Conservation (phyloP, 306 rosid genomes). For the Alnus glutinosa region DNA sequence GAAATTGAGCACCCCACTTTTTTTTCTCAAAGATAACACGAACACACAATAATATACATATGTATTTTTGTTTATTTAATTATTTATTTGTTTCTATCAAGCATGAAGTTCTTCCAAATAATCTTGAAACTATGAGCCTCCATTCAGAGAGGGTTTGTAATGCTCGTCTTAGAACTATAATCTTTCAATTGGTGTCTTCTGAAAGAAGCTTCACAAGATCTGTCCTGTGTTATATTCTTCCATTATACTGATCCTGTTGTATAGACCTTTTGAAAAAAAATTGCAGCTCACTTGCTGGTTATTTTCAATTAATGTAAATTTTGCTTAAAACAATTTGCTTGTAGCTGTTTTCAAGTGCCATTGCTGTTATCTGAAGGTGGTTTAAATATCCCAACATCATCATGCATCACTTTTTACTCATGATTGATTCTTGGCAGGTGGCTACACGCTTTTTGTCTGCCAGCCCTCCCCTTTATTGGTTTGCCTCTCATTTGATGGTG, state of each 20-base stretch:
- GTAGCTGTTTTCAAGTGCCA: neutral
- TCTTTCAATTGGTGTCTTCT: neutral
- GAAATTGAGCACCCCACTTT: neutral
- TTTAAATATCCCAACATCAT: constrained; percentile 13
- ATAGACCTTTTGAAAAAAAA: neutral
- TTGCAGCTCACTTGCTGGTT: neutral
- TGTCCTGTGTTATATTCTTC: neutral
- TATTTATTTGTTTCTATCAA: neutral
- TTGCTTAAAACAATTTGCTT: neutral
- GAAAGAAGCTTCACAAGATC: neutral
- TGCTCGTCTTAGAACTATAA: neutral
- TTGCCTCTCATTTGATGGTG: constrained; percentile 63
- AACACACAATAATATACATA: neutral
- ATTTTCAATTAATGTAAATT: neutral
- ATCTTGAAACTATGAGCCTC: neutral
- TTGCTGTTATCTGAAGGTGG: constrained; percentile 17
- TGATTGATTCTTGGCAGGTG: constrained; percentile 53
- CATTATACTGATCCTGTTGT: neutral
- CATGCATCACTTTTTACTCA: constrained; percentile 8
- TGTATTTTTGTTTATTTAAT: neutral
- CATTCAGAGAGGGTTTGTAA: neutral
- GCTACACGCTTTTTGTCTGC: constrained; percentile 90
- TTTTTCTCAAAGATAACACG: neutral
- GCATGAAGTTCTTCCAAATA: neutral
- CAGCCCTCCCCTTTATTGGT: constrained; percentile 91